Percentiles rank a stretch among this genome's conserved stretches.
These are phyloP conservation scores for Backusella morwellensis DNA, from an alignment of 192 early-diverging fungal genomes.

Conservation along the genomic window DNA sequence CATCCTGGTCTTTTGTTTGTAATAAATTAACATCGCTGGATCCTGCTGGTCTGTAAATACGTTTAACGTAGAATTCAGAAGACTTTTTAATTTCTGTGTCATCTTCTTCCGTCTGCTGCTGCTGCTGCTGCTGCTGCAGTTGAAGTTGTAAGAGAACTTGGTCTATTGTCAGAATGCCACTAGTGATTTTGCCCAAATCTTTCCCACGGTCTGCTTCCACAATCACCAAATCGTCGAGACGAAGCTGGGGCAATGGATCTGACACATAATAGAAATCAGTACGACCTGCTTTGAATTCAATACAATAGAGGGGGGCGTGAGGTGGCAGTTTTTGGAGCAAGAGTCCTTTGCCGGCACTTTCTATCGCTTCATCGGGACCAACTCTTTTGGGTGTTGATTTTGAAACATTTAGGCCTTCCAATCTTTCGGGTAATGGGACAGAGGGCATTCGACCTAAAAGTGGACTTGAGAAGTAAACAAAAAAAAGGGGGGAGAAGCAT, in stretches of 20 bases:
- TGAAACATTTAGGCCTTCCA: not conserved
- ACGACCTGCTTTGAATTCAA: conserved; percentile 87
- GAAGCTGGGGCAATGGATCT: conserved; percentile 44
- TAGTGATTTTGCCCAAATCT: conserved; percentile 81
- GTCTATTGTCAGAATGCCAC: conserved; percentile 58
- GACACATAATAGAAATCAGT: conserved; percentile 78
- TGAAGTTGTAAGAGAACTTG: conserved; percentile 39
- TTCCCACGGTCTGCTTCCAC: conserved; percentile 90
- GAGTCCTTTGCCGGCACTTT: conserved; percentile 4
- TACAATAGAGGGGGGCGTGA: conserved; percentile 67
- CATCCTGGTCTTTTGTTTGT: conserved; percentile 79
- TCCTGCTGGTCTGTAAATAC: conserved; percentile 82
- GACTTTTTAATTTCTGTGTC: conserved; percentile 2
- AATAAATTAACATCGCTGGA: conserved; percentile 76
- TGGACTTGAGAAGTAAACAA: not conserved
- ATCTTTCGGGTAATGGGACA: not conserved
- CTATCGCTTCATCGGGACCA: not conserved
- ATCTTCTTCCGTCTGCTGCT: conserved; percentile 30
- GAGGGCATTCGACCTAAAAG: not conserved
- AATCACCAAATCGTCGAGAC: conserved; percentile 77
- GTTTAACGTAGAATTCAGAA: conserved; percentile 62
- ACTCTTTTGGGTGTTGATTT: not conserved
- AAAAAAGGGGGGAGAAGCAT: not conserved
- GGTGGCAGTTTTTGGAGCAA: conserved; percentile 44
- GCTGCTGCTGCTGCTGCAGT: conserved; percentile 34